A percentile compares a stretch with the other conserved stretches of the same genome.
Conservation (phyloP, 257 asterid genomes). For the Phtheirospermum japonicum region DNA sequence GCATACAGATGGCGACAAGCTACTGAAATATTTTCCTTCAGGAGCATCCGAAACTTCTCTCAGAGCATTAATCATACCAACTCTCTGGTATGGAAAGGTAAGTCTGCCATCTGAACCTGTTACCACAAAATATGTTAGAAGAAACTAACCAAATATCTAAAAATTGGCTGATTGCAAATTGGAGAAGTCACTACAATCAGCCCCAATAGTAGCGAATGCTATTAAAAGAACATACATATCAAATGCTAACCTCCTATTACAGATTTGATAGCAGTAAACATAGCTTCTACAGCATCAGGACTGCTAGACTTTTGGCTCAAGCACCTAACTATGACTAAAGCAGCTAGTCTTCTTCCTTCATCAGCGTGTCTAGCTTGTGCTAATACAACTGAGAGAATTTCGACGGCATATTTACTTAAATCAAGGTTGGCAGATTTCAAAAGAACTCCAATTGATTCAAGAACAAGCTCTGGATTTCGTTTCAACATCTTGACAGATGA, state of each 20-base stretch:
- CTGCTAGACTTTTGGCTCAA: slow-evolving; percentile 91
- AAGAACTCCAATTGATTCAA: slow-evolving; percentile 82
- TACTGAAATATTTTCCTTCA: slow-evolving; percentile 85
- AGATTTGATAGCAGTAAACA: slow-evolving; percentile 70
- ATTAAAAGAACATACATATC: slow-evolving; percentile 15
- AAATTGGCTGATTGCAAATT: slow-evolving; percentile 17
- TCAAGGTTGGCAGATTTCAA: slow-evolving; percentile 66
- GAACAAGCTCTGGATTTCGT: slow-evolving; percentile 95
- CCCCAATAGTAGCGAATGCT: slow-evolving; percentile 5
- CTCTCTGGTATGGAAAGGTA: slow-evolving; percentile 95
- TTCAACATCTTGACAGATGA: slow-evolving; percentile 90
- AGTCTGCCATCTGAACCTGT: slow-evolving; percentile 99
- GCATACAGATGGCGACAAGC: slow-evolving; percentile 70
- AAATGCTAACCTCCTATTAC: slow-evolving; percentile 74
- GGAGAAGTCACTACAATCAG: slow-evolving; percentile 18
- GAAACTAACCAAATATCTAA: slow-evolving; percentile 25
- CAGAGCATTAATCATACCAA: slow-evolving; percentile 79
- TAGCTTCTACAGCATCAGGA: slow-evolving; percentile 90
- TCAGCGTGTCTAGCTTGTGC: slow-evolving; percentile 89
- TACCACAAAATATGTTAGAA: slow-evolving; percentile 31
- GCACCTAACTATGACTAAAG: slow-evolving; percentile 69
- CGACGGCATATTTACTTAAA: slow-evolving; percentile 83
- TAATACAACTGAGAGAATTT: slow-evolving; percentile 71
- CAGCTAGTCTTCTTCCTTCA: slow-evolving; percentile 79
- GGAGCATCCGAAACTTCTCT: slow-evolving; percentile 78